These are phyloP conservation scores for Candida coquimbonensis DNA, from an alignment of 805 yeast species.

Conservation along the genomic window DNA sequence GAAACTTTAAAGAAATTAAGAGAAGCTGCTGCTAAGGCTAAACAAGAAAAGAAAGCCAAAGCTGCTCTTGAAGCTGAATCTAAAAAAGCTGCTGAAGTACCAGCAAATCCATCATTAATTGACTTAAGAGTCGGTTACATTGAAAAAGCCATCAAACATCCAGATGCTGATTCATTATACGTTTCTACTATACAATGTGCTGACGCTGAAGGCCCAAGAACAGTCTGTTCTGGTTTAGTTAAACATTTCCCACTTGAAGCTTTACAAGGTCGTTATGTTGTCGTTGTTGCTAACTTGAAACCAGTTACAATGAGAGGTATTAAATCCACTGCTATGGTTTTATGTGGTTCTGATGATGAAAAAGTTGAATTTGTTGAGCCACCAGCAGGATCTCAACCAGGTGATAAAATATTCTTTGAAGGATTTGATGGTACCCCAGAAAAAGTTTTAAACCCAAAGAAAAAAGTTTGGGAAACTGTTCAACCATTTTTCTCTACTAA, in stretches of 20 bases:
- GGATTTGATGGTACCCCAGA: conserved; percentile 86
- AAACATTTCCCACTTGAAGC: conserved; percentile 85
- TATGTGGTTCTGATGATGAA: conserved; percentile 78
- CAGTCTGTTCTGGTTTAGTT: conserved; percentile 95
- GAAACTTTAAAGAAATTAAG: conserved; percentile 38
- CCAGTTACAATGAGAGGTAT: conserved; percentile 98
- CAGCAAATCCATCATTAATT: conserved; percentile 76
- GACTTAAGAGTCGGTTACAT: conserved; percentile 95
- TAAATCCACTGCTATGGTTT: conserved; percentile 92
- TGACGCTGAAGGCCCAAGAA: conserved; percentile 95
- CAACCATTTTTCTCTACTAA: conserved; percentile 89
- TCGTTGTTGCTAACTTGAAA: conserved; percentile 90
- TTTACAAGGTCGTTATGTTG: conserved; percentile 89
- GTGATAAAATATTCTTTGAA: conserved; percentile 94
- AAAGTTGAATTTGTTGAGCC: conserved; percentile 92
- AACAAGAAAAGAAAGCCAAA: conserved; percentile 56
- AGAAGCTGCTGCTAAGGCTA: conserved; percentile 54
- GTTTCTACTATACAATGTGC: conserved; percentile 97
- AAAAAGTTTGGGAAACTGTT: conserved; percentile 93
- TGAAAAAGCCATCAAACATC: conserved; percentile 94
- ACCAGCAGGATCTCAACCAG: conserved; percentile 87
- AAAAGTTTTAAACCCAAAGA: conserved; percentile 91
- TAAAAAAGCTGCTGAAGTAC: conserved; percentile 50
- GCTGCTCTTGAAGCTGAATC: conserved; percentile 29
- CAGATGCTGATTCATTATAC: conserved; percentile 94